phyloP scores from a whole-genome alignment of 1,284 basidiomycete genomes.

The Mycosarcoma maydis region DNA sequence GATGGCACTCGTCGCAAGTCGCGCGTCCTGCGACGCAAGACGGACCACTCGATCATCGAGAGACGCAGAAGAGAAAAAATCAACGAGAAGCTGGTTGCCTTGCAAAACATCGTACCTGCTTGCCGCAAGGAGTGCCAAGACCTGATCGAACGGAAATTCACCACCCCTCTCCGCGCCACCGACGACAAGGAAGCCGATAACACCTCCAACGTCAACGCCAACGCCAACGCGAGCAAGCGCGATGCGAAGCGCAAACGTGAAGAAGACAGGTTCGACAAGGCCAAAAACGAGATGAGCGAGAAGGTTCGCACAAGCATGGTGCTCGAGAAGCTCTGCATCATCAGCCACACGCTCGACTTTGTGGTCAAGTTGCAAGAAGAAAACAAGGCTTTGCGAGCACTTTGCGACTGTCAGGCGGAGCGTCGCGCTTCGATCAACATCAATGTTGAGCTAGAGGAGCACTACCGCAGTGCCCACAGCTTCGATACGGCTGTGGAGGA shows the following conservation, averaged over 20 bases:
- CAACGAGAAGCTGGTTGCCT: constrained; percentile 63
- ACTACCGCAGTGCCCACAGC: constrained; percentile 27
- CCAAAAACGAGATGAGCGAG: constrained; percentile 29
- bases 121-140: constrained; percentile 61
- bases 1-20: constrained; percentile 50
- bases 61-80: constrained; percentile 64
- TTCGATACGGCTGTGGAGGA: background rate
- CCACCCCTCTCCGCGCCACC: background rate
- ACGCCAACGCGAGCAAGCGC: constrained; percentile 1
- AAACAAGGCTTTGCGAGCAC: constrained; percentile 31
- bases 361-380: constrained; percentile 41
- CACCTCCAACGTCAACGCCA: no score
- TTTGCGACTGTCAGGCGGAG: constrained; percentile 32
- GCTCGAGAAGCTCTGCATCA: constrained; percentile 65
- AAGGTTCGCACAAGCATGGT: constrained; percentile 52
- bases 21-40: constrained; percentile 60
- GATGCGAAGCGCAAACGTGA: constrained; percentile 24
- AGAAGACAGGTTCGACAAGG: constrained; percentile 28
- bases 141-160: constrained; percentile 46
- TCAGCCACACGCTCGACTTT: constrained; percentile 59
- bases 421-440: constrained; percentile 8
- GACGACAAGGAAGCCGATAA: constrained; percentile 12
- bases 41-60: constrained; percentile 65
- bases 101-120: constrained; percentile 61
- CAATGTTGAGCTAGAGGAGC: constrained; percentile 28